Percentiles rank a stretch among this genome's conserved stretches.
These are phyloP conservation scores for Cladosporium sphaerospermum DNA, from an alignment of 2,329 filamentous ascomycete species.

Conservation along the genomic window DNA sequence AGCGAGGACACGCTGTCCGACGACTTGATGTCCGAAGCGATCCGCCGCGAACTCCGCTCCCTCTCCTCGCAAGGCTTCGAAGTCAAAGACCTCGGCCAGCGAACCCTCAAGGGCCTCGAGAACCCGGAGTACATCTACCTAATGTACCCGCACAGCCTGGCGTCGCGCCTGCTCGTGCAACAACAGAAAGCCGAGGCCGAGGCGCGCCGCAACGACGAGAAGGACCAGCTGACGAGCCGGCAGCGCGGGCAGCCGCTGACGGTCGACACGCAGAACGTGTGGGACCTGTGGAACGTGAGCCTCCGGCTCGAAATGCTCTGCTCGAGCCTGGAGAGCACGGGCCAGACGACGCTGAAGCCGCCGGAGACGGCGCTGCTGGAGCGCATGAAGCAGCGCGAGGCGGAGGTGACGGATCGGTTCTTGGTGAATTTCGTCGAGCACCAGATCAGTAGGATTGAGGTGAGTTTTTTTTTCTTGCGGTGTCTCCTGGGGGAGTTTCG, in stretches of 20 bases:
- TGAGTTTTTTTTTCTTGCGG: slow-evolving; percentile 45
- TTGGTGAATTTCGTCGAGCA: slow-evolving; percentile 87
- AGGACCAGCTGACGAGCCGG: slow-evolving; percentile 49
- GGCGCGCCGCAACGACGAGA: slow-evolving; percentile 21
- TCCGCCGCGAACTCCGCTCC: slow-evolving; percentile 79
- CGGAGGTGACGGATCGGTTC: slow-evolving; percentile 83
- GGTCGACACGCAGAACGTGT: slow-evolving; percentile 79
- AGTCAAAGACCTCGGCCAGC: slow-evolving; percentile 92
- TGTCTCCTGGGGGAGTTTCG: background rate
- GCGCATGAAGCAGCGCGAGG: slow-evolving; percentile 62
- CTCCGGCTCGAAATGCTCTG: slow-evolving; percentile 90
- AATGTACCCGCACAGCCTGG: slow-evolving; percentile 84
- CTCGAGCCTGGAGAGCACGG: slow-evolving; percentile 70
- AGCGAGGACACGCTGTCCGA: slow-evolving; percentile 71
- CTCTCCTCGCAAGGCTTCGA: slow-evolving; percentile 90
- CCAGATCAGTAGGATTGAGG: slow-evolving; percentile 92
- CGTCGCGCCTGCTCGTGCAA: slow-evolving; percentile 70
- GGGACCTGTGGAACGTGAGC: slow-evolving; percentile 84
- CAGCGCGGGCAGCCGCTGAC: slow-evolving; percentile 58
- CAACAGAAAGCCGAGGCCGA: slow-evolving; percentile 45
- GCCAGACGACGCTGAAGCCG: slow-evolving; percentile 58
- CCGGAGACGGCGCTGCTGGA: slow-evolving; percentile 82
- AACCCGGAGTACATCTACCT: slow-evolving; percentile 95
- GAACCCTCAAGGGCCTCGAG: slow-evolving; percentile 92
- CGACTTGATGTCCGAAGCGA: slow-evolving; percentile 66